Percentiles rank a stretch among this genome's conserved stretches.
phyloP scores from a whole-genome alignment of 345 rosid genomes.

The Rhodamnia argentea region DNA sequence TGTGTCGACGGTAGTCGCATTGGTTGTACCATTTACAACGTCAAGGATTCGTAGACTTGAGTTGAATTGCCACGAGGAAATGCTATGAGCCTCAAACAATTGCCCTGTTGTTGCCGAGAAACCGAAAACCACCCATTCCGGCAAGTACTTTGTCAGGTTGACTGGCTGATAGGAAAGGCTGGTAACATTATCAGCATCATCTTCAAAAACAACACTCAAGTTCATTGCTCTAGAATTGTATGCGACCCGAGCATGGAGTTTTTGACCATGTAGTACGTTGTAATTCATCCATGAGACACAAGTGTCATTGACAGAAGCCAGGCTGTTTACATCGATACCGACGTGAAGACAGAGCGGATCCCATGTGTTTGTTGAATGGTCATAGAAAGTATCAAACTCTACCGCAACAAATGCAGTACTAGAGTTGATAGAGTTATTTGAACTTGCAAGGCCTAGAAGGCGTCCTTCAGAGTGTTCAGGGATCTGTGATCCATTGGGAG shows the following conservation, averaged over 20 bases:
- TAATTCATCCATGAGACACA: not conserved
- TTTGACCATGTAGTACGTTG: not conserved
- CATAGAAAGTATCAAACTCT: not conserved
- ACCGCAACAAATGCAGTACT: not conserved
- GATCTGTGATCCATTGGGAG: not conserved
- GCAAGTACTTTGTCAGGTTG: not conserved
- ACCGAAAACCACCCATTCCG: not conserved
- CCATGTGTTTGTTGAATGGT: not conserved
- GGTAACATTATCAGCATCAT: not conserved
- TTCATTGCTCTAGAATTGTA: not conserved
- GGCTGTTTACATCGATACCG: not conserved
- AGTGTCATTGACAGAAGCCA: not conserved
- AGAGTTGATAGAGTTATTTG: not conserved
- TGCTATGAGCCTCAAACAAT: not conserved
- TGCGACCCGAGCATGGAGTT: not conserved
- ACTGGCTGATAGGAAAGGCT: not conserved
- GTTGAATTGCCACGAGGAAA: not conserved
- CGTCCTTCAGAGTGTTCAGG: not conserved
- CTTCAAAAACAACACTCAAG: not conserved
- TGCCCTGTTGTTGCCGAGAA: not conserved
- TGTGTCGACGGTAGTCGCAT: not conserved
- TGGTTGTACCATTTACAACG: not conserved
- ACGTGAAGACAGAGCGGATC: not conserved
- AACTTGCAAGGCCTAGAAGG: not conserved
- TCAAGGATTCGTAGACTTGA: not conserved